Evolutionary conservation across 2,329 filamentous ascomycete species (phyloP), one percentile per base, ranked within the genome.

Genomic region (Aspergillus floridensis): DNA sequence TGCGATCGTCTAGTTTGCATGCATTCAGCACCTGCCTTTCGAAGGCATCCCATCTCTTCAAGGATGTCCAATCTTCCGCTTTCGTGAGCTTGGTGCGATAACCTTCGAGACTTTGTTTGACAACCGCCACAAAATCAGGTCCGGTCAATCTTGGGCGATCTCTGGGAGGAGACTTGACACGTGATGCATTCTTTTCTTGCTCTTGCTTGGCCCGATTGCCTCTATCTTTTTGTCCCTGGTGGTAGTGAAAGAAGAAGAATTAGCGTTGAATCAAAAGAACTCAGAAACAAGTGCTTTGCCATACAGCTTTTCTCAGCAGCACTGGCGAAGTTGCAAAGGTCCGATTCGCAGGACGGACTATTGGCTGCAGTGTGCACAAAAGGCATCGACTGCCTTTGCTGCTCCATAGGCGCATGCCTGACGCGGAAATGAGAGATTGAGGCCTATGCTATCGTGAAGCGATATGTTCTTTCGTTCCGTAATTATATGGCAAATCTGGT

Each of bases 401-500:
- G 57, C 66, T 67, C 68, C 76, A 74, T 72, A 69, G 64, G 71
- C 71, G 76, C 79, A 81, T 80, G 66, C 71, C 71, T 68, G 14
- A 19, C 14, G 38, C 38, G 6, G 16, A n/a, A n/a, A 16, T 16
- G 14, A 16, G 3, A 19, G 5, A 19, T 44, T 16, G 16, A 44
- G 14, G n/a, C 38, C 16, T 44, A 44, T 19, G 38, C 38, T 19
- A 19, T 44, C 16, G 38, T 44, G 38, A 8, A 44, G 38, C 10
- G 16, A 7, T 16, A 19, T 44, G 16, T 44, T n/a, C 14, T 19
- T 35, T 44, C 38, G 38, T 44, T 44, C 38, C 16, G 38, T 44
- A 44, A 12, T 44, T 6, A 2, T 8, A 19, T 44, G 38, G 38
- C 38, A 16, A 44, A 7, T n/a, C 16, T 8, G 38, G 14, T 3